Evolutionary conservation across 345 rosid genomes (phyloP).

Genomic region (Citrus australasica): DNA sequence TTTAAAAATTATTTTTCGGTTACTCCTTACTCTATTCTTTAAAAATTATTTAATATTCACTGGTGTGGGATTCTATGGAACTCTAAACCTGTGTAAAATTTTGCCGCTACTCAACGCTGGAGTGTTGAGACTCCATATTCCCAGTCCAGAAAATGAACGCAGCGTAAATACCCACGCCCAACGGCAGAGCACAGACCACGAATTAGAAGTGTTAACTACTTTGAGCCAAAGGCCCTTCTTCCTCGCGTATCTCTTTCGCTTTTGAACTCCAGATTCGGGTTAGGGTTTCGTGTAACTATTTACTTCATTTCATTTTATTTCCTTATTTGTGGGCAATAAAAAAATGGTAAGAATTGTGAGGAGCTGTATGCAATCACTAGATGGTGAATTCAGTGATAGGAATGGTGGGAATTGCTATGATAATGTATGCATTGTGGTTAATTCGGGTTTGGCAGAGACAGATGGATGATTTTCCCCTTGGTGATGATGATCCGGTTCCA

Average conservation of each 20-base stretch:
- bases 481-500: constrained; percentile 47
- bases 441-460: constrained; percentile 69
- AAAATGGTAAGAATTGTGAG: constrained; percentile 47
- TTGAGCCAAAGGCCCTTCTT: background rate
- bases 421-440: constrained; percentile 70
- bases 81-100: no score
- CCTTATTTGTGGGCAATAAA: background rate
- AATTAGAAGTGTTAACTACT: background rate
- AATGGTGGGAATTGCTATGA: constrained; percentile 81
- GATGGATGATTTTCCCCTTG: constrained; percentile 48
- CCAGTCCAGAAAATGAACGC: no score
- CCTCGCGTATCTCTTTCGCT: background rate
- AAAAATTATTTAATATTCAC: no score
- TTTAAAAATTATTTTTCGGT: no score
- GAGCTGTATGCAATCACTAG: constrained; percentile 67
- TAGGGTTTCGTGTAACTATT: background rate
- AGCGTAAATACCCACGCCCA: no score
- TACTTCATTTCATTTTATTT: background rate
- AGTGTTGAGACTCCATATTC: no score
- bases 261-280: constrained; percentile 8
- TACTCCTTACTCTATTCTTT: no score
- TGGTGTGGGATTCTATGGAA: no score
- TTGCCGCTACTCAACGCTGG: no score
- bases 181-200: no score
- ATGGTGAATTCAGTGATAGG: constrained; percentile 69